phyloP scores from a whole-genome alignment of 2,329 filamentous ascomycete species.

The Penicillium concentricum region DNA sequence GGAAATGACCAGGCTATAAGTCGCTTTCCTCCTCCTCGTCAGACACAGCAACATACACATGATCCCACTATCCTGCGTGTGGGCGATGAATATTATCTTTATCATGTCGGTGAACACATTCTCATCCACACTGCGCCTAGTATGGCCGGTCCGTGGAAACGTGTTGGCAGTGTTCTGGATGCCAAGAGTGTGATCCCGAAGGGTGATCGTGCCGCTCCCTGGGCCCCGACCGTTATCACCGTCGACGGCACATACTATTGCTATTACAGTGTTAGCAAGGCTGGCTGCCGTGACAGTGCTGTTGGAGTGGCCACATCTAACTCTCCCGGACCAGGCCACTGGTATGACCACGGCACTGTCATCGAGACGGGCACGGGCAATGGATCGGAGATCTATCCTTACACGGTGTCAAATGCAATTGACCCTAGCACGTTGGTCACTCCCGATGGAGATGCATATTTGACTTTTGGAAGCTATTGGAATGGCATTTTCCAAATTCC shows the following conservation, averaged over 20 bases:
- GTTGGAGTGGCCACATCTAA: constrained; percentile 59
- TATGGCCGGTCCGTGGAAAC: constrained; percentile 34
- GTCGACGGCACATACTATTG: constrained; percentile 61
- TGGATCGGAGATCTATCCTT: constrained; percentile 27
- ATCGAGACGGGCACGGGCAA: constrained; percentile 35
- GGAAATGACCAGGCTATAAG: constrained; percentile 1
- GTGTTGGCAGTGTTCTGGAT: constrained; percentile 29
- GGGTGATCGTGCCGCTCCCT: constrained; percentile 33
- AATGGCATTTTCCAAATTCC: constrained; percentile 61
- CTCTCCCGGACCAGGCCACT: constrained; percentile 34
- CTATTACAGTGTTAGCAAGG: constrained; percentile 64
- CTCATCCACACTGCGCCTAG: constrained; percentile 28
- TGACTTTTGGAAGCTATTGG: constrained; percentile 71
- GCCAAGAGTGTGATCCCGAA: constrained; percentile 35
- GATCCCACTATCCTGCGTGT: constrained; percentile 34
- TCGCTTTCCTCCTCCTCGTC: constrained; percentile 21
- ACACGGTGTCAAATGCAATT: constrained; percentile 58
- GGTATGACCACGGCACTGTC: constrained; percentile 38
- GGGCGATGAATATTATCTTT: constrained; percentile 30
- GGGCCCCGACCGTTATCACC: constrained; percentile 62
- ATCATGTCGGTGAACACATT: constrained; percentile 35
- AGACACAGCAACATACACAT: constrained; percentile 30
- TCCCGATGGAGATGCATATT: constrained; percentile 39
- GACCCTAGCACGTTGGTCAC: constrained; percentile 55
- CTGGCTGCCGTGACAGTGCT: constrained; percentile 61